Evolutionary conservation across 2,329 filamentous ascomycete genomes (phyloP), one percentile per base, ranked within the genome.

Genomic region (Nemania sp.): DNA sequence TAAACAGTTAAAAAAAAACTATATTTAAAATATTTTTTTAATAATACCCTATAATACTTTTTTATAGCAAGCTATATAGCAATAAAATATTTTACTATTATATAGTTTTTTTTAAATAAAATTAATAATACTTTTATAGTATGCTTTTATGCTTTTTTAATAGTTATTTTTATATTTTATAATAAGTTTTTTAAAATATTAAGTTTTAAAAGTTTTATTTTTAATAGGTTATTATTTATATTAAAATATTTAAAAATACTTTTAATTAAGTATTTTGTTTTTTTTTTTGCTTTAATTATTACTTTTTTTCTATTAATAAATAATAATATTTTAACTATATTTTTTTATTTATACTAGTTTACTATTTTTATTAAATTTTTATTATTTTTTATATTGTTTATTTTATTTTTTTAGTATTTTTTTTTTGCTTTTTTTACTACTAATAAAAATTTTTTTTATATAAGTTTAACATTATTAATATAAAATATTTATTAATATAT

Each of bases 221-320:
- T 62, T n/a, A 49, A 27, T 56, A 65, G 13, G 15, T 66, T 57
- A 45, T 66, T 66, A 8, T 62, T 53, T 29, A 26, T 13, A 15
- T 32, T 62, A 62, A 62, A 56, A 26, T 35, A 24, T 32, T 45
- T 43, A 15, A 62, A 56, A 27, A 56, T 66, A 41, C 20, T 66
- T 56, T 66, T 62, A 29, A 26, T 62, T 41, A 66, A 51, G 22
- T 66, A 49, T 62, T 62, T 29, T 38, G 1, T 32, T 32, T 62
- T 61, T 58, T 49, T 55, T 62, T 56, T 55, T 35, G 1, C 1
- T 38, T 51, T 57, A 18, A 56, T 32, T 51, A 63, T 51, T 22
- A 51, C n/a, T 24, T 57, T 57, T 51, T 56, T 63, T 41, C 13
- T 62, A 45, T 63, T 63, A 20, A 57, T 51, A 51, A 63, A 63